Base-by-base conservation (phyloP, 768 basidiomycete genomes). In the Hebeloma cylindrosporum region DNA sequence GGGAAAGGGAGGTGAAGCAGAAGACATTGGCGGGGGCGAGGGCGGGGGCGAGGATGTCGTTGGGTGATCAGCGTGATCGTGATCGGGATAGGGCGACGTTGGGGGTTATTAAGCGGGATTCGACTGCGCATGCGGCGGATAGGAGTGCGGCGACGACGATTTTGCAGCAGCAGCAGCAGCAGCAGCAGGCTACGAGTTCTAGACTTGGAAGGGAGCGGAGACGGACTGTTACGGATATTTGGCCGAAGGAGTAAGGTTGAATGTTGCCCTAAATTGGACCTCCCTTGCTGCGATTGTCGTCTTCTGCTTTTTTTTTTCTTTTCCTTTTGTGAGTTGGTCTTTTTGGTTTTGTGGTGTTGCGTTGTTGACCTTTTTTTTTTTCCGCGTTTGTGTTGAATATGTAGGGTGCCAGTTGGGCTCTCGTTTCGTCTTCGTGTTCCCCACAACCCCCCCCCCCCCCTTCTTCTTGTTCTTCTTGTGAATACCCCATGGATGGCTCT, bases 1-100 rank as follows among this genome's bases (percentile, higher is more conserved):
- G 78, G 16, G 82, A 85, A 60, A 73, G 78, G 16, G 79, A 78
- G 35, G 48, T 48, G 53, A 68, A 72, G 45, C 68, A 66, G 63
- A 60, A 65, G 59, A 63, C 71, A 60, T 35, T 69, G 66, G n/a
- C n/a, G n/a, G 48, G 57, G 66, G 33, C 69, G 59, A 48, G 59
- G 59, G 8, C 68, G 65, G n/a, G n/a, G n/a, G 41, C 69, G 35
- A 63, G 74, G 39, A 57, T 62, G 40, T 74, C 78, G 9, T 58
- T 74, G 51, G 82, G 80, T 47, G 66, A 75, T 10, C 69, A 38
- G 25, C 33, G 20, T 42, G 53, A 49, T 9, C 41, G 33, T 26
- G 45, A 33, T 33, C 47, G 50, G 26, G 11, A 47, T 23, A 23
- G 51, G 32, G 26, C 36, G 37, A 30, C 43, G 35, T 17, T 46